phyloP scores from a whole-genome alignment of 2,329 filamentous ascomycete genomes.

The Fusarium anthophilum region DNA sequence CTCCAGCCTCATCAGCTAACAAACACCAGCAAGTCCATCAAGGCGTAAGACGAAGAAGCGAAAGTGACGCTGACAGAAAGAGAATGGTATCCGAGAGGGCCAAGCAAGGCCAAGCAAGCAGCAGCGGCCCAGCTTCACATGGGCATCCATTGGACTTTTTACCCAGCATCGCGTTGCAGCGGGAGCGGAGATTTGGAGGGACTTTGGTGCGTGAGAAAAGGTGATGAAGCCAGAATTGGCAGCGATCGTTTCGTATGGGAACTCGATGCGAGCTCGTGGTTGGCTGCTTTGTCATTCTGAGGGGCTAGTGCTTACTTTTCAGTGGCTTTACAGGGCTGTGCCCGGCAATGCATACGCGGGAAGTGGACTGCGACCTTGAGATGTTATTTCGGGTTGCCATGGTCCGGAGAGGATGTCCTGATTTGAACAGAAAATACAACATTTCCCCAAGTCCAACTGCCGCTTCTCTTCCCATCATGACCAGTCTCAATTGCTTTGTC shows the following conservation, averaged over 20 bases:
- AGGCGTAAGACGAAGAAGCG: background rate
- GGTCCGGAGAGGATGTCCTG: background rate
- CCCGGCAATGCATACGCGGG: background rate
- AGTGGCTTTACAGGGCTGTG: background rate
- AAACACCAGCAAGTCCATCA: slow-evolving; percentile 2
- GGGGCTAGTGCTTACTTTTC: slow-evolving; percentile 11
- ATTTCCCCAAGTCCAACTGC: background rate
- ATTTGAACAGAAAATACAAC: background rate
- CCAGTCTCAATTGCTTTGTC: background rate
- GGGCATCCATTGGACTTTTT: background rate
- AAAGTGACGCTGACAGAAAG: slow-evolving; percentile 2
- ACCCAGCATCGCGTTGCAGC: background rate
- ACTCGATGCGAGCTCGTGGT: background rate
- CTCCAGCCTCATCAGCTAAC: background rate
- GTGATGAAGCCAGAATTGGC: background rate
- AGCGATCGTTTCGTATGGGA: slow-evolving; percentile 4
- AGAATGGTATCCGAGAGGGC: background rate
- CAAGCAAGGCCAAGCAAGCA: background rate
- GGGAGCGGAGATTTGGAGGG: background rate
- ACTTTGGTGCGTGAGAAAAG: slow-evolving; percentile 6
- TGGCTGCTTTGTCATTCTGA: background rate
- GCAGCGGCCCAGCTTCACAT: background rate
- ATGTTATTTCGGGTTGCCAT: background rate
- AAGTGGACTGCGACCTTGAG: background rate
- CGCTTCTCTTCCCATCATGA: background rate